Evolutionary conservation across 768 basidiomycete species (phyloP).

Genomic region (Phanerochaete carnosa): DNA sequence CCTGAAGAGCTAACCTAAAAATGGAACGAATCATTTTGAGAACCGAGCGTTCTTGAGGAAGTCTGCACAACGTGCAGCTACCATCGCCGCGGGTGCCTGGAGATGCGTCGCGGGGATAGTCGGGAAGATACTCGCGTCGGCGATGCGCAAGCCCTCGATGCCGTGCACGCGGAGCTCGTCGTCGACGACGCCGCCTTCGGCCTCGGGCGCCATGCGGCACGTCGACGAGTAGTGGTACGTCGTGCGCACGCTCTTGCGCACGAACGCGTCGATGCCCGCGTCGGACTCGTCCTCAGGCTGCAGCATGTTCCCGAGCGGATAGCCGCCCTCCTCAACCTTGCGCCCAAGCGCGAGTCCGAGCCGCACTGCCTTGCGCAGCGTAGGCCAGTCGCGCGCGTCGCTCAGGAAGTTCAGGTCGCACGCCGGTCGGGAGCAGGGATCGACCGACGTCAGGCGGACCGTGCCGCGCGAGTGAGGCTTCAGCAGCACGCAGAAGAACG

Average conservation of each 20-base stretch:
- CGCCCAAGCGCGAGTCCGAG: background rate
- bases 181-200: constrained; percentile 39
- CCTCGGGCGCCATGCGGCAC: constrained; percentile 31
- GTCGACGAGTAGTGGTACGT: constrained; percentile 28
- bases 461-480: background rate
- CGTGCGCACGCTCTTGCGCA: constrained; percentile 7
- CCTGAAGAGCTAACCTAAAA: no score
- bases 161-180: constrained; percentile 41
- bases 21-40: no score
- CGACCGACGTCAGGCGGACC: background rate
- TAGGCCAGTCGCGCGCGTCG: background rate
- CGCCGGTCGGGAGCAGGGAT: background rate
- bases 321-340: background rate
- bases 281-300: constrained; percentile 8
- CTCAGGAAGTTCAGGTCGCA: background rate
- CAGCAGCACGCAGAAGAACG: background rate
- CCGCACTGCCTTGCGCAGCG: background rate
- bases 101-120: constrained; percentile 29
- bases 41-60: no score
- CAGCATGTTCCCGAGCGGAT: constrained; percentile 5
- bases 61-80: constrained; percentile 39
- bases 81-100: constrained; percentile 30
- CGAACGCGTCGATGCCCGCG: constrained; percentile 15
- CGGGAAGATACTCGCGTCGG: constrained; percentile 22
- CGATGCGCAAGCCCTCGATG: constrained; percentile 36